A percentile compares a stretch with the other conserved stretches of the same genome.
Conservation (phyloP, 2,329 filamentous ascomycete species). For the Aspergillus terreus region DNA sequence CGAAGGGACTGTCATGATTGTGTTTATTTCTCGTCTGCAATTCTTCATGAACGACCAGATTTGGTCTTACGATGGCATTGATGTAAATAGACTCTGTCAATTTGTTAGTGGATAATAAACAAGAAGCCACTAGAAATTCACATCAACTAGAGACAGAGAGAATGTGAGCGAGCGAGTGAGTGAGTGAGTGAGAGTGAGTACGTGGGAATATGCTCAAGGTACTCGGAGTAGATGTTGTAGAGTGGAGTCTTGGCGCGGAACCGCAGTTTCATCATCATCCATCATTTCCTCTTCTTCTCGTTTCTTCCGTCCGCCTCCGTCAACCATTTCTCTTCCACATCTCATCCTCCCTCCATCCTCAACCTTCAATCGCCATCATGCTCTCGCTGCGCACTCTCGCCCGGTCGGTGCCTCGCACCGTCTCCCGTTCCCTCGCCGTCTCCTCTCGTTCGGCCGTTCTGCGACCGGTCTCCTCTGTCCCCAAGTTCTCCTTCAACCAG, state of each 20-base stretch:
- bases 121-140: background rate
- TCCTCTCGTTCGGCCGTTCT: slow-evolving; percentile 43
- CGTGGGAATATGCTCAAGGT: background rate
- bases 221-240: background rate
- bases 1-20: slow-evolving; percentile 53
- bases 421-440: slow-evolving; percentile 55
- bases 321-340: slow-evolving; percentile 3
- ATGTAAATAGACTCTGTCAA: no score
- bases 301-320: slow-evolving; percentile 15
- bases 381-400: slow-evolving; percentile 64
- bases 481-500: slow-evolving; percentile 49
- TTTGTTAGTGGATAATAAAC: background rate
- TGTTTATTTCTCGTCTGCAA: slow-evolving; percentile 6
- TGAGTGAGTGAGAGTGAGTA: no score
- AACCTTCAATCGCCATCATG: slow-evolving; percentile 47
- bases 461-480: slow-evolving; percentile 48
- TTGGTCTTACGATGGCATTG: no score
- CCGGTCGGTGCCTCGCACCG: slow-evolving; percentile 63
- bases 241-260: background rate
- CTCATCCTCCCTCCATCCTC: slow-evolving; percentile 3
- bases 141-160: no score
- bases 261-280: slow-evolving; percentile 12
- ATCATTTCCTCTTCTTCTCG: slow-evolving; percentile 9
- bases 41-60: no score
- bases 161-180: no score